Conservation (phyloP, 2,329 filamentous ascomycete species). For the Penicillium sp. region DNA sequence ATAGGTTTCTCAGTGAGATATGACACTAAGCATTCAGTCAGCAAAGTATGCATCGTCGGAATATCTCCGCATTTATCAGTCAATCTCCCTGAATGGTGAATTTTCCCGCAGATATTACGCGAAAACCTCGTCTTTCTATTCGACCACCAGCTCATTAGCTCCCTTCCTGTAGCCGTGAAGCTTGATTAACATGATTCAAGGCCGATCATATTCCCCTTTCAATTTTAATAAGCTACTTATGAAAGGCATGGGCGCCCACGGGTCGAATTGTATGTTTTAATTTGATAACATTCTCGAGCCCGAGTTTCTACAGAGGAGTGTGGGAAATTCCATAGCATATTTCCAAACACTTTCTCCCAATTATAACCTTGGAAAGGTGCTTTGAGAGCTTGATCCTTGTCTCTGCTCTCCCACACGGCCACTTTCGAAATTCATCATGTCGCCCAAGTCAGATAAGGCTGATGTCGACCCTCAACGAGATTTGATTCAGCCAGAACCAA, state of each 20-base stretch:
- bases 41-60: background rate
- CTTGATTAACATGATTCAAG: background rate
- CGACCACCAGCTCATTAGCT: background rate
- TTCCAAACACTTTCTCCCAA: background rate
- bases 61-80: background rate
- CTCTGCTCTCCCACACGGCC: too few species aligned
- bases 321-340: background rate
- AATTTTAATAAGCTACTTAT: background rate
- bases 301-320: background rate
- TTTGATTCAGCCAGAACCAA: constrained; percentile 27
- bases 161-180: background rate
- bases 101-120: constrained; percentile 16
- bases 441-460: constrained; percentile 16
- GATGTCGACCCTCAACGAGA: constrained; percentile 8
- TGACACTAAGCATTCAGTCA: constrained; percentile 3
- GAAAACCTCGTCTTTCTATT: constrained; percentile 9
- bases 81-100: background rate
- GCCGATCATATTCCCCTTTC: background rate
- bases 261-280: too few species aligned
- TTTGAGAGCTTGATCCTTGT: too few species aligned
- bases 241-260: background rate
- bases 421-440: constrained; percentile 16
- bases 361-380: too few species aligned
- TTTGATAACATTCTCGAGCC: background rate
- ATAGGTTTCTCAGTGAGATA: constrained; percentile 2